Conservation (phyloP, 2,329 filamentous ascomycete species). For the Colletotrichum tabaci region DNA sequence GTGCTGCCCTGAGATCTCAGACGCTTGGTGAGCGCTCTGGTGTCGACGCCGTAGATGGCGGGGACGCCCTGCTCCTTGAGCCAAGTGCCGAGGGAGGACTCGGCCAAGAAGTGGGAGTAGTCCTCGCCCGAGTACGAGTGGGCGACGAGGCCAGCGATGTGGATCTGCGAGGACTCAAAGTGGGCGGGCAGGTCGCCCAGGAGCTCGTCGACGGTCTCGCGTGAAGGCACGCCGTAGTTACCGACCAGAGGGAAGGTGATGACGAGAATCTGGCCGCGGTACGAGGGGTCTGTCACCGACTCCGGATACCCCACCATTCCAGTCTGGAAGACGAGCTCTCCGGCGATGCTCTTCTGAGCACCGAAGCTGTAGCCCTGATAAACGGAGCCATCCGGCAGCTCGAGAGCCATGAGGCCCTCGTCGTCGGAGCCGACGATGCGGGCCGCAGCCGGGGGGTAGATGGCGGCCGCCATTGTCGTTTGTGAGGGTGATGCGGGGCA, state of each 20-base stretch:
- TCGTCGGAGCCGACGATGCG: constrained; percentile 67
- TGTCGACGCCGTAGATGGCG: constrained; percentile 96
- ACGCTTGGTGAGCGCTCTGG: constrained; percentile 91
- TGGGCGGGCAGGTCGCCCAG: constrained; percentile 89
- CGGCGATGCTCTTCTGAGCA: constrained; percentile 92
- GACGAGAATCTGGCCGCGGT: constrained; percentile 94
- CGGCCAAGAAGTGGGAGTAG: constrained; percentile 93
- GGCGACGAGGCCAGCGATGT: constrained; percentile 91
- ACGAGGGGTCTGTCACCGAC: constrained; percentile 89
- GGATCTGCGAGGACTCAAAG: constrained; percentile 94
- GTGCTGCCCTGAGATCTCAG: constrained; percentile 96
- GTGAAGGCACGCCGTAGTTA: constrained; percentile 96
- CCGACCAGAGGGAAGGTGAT: constrained; percentile 96
- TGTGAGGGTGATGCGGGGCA: constrained; percentile 40
- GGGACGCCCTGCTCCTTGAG: constrained; percentile 96
- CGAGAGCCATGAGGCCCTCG: constrained; percentile 83
- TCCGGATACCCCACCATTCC: constrained; percentile 99
- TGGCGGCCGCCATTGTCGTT: constrained; percentile 51
- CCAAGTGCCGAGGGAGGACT: constrained; percentile 93
- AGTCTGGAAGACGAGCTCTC: constrained; percentile 99
- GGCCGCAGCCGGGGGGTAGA: constrained; percentile 72
- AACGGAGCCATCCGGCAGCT: constrained; percentile 91
- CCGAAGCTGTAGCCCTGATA: constrained; percentile 98
- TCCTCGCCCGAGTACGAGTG: constrained; percentile 95
- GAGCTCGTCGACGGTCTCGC: constrained; percentile 87